Conservation (phyloP, 768 basidiomycete genomes). For the Boletus vermiculosoides region DNA sequence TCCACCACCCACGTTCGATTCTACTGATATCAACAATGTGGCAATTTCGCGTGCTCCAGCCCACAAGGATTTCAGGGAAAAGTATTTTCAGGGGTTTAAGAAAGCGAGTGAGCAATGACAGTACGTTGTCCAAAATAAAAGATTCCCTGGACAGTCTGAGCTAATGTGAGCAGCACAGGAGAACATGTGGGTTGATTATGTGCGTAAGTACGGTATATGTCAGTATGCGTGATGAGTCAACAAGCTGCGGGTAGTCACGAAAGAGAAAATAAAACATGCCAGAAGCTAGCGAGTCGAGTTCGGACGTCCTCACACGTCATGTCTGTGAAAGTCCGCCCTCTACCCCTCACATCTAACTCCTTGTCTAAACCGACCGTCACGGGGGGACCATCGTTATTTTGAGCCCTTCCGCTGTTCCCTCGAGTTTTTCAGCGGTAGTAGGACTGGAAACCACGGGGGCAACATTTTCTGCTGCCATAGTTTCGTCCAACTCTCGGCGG, state of each 20-base stretch:
- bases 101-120: slow-evolving; percentile 30
- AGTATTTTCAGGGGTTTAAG: slow-evolving; percentile 84
- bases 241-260: not conserved
- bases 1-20: slow-evolving; percentile 56
- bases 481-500: slow-evolving; percentile 61
- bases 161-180: not conserved
- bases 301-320: not conserved
- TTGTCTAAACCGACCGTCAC: not conserved
- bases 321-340: not conserved
- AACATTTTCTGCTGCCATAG: slow-evolving; percentile 33
- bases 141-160: not conserved
- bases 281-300: not conserved
- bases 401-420: not conserved
- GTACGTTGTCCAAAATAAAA: not conserved
- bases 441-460: not conserved
- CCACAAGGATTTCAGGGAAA: slow-evolving; percentile 85
- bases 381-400: not conserved
- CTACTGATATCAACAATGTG: slow-evolving; percentile 10
- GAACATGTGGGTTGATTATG: not conserved
- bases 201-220: not conserved
- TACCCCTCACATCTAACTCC: not conserved
- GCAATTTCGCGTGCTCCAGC: slow-evolving; percentile 62
- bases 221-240: not conserved
- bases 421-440: not conserved
- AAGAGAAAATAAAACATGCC: not conserved